These are phyloP conservation scores for Penicillium parvum DNA, from an alignment of 495 filamentous ascomycete genomes.

Conservation along the genomic window DNA sequence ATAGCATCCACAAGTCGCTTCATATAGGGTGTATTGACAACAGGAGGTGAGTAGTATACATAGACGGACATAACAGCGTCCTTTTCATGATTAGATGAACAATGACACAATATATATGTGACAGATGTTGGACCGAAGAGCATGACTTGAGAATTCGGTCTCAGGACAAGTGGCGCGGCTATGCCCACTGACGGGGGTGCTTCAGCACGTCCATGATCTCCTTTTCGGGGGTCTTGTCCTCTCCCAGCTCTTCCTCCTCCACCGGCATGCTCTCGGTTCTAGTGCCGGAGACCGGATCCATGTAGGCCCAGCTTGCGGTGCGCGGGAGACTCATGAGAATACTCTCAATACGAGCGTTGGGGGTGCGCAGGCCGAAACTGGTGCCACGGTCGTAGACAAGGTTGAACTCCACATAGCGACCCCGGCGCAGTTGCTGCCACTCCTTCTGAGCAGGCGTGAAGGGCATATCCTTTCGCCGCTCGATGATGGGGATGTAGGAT, in stretches of 20 bases:
- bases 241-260: constrained; percentile 37
- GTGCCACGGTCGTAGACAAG: constrained; percentile 96
- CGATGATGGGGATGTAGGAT: constrained; percentile 84
- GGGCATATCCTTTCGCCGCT: constrained; percentile 83
- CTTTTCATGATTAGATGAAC: background rate
- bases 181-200: constrained; percentile 90
- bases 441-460: constrained; percentile 80
- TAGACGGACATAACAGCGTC: background rate
- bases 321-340: constrained; percentile 96
- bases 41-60: constrained; percentile 7
- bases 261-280: constrained; percentile 31
- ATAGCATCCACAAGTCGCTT: background rate
- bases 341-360: constrained; percentile 86
- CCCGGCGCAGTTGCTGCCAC: constrained; percentile 93
- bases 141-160: background rate
- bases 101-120: background rate
- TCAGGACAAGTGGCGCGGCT: constrained; percentile 13
- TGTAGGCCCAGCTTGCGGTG: constrained; percentile 92
- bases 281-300: constrained; percentile 61
- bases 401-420: constrained; percentile 97
- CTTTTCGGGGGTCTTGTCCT: constrained; percentile 52
- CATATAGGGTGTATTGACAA: too few relatives aligned
- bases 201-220: constrained; percentile 77
- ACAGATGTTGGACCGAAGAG: too few relatives aligned
- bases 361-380: constrained; percentile 89